Conservation (phyloP, 73 alveolate species). For the Diophrys sp. region DNA sequence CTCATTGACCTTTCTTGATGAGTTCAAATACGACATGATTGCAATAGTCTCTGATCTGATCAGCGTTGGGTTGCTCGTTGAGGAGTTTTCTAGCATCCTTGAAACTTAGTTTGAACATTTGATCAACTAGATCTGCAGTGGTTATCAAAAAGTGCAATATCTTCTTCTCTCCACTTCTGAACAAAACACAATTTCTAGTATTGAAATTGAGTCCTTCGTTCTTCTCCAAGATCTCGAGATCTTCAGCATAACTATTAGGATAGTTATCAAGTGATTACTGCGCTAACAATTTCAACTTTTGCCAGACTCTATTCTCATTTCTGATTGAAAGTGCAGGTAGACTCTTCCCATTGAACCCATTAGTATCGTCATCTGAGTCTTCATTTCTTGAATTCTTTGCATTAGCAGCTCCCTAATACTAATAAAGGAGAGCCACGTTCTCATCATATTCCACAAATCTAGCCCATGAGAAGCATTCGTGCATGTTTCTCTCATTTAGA, state of each 20-base stretch:
- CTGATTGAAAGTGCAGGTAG: slow-evolving; percentile 58
- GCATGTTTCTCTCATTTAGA: slow-evolving; percentile 22
- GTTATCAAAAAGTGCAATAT: slow-evolving; percentile 11
- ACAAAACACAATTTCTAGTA: slow-evolving; percentile 51
- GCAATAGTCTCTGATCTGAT: slow-evolving; percentile 44
- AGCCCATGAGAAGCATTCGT: slow-evolving; percentile 43
- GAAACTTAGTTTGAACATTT: slow-evolving; percentile 17
- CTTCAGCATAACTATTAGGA: slow-evolving; percentile 56
- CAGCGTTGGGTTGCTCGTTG: slow-evolving; percentile 57
- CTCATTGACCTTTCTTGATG: background rate
- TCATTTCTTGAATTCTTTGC: slow-evolving; percentile 7
- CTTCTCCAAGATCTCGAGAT: slow-evolving; percentile 33
- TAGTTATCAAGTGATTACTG: slow-evolving; percentile 46
- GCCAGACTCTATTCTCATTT: slow-evolving; percentile 53
- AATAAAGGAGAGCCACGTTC: slow-evolving; percentile 19
- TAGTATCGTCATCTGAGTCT: slow-evolving; percentile 25
- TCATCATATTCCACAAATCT: slow-evolving; percentile 50
- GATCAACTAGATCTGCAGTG: slow-evolving; percentile 4
- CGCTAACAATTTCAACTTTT: slow-evolving; percentile 24
- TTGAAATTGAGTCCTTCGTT: slow-evolving; percentile 37
- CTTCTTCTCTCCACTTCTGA: slow-evolving; percentile 59
- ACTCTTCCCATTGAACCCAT: slow-evolving; percentile 43
- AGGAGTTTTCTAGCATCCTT: slow-evolving; percentile 10
- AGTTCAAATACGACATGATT: slow-evolving; percentile 62
- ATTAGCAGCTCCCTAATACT: slow-evolving; percentile 32